phyloP scores from a whole-genome alignment of 768 basidiomycete species.

The Pulveroboletus sp. region DNA sequence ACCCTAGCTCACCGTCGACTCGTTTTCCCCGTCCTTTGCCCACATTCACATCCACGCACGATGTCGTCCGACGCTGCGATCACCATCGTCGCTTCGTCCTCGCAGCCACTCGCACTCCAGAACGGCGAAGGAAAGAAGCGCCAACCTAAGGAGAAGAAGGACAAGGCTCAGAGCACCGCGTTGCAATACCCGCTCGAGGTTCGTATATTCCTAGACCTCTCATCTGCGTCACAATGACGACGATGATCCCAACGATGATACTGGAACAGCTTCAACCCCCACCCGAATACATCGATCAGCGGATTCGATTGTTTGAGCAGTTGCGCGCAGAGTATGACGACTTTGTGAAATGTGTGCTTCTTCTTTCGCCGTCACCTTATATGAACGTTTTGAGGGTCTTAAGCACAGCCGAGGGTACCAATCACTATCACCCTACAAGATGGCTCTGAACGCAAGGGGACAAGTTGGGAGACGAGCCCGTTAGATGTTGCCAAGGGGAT shows the following conservation, averaged over 20 bases:
- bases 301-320: slow-evolving; percentile 85
- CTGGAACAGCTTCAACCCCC: slow-evolving; percentile 54
- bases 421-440: slow-evolving; percentile 84
- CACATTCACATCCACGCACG: slow-evolving; percentile 16
- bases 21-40: not conserved
- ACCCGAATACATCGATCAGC: slow-evolving; percentile 84
- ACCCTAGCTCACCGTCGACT: slow-evolving; percentile 17
- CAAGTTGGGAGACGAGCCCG: slow-evolving; percentile 92
- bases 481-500: slow-evolving; percentile 87
- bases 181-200: slow-evolving; percentile 66
- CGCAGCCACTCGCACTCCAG: slow-evolving; percentile 46
- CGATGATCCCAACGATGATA: not conserved
- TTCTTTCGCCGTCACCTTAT: not conserved
- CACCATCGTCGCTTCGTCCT: slow-evolving; percentile 46
- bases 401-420: slow-evolving; percentile 73
- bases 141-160: slow-evolving; percentile 42
- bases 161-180: slow-evolving; percentile 26
- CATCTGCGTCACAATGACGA: not conserved
- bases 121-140: slow-evolving; percentile 35
- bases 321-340: slow-evolving; percentile 81
- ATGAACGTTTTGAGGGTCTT: not conserved
- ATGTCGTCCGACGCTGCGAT: slow-evolving; percentile 41
- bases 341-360: slow-evolving; percentile 60
- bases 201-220: not conserved
- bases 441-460: slow-evolving; percentile 78